A percentile compares a stretch with the other conserved stretches of the same genome.
Evolutionary conservation across 768 basidiomycete genomes (phyloP).

Genomic region (Russula foetens): DNA sequence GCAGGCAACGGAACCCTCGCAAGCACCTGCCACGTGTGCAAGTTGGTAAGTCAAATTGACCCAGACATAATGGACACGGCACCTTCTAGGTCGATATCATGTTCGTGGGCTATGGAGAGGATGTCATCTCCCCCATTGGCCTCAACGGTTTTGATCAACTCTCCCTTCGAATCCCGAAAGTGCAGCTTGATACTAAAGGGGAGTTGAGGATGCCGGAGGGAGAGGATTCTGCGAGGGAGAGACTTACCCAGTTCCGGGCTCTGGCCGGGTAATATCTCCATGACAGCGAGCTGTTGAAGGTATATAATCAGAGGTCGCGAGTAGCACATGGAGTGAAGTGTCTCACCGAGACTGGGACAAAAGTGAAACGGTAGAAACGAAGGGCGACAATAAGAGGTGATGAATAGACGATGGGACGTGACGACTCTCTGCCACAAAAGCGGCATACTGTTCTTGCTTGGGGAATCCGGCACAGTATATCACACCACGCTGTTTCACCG

Average conservation of each 20-base stretch:
- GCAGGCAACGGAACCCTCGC: slow-evolving; percentile 94
- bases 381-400: neutral
- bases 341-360: slow-evolving; percentile 1
- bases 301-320: neutral
- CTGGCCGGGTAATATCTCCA: slow-evolving; percentile 50
- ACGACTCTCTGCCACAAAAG: slow-evolving; percentile 3
- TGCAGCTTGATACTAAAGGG: slow-evolving; percentile 69
- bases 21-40: slow-evolving; percentile 59
- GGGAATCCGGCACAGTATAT: too few species aligned
- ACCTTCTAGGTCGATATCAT: slow-evolving; percentile 97
- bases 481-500: too few species aligned
- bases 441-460: neutral
- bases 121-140: slow-evolving; percentile 93
- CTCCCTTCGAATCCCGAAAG: slow-evolving; percentile 85
- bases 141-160: slow-evolving; percentile 78
- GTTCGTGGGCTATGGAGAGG: slow-evolving; percentile 84
- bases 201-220: neutral
- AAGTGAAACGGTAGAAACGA: neutral
- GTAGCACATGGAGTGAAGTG: neutral
- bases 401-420: neutral
- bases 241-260: slow-evolving; percentile 60
- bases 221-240: neutral
- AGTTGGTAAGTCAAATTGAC: neutral
- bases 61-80: slow-evolving; percentile 2
- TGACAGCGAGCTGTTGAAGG: slow-evolving; percentile 30